These are phyloP conservation scores for Neurospora sp. DNA, from an alignment of 495 filamentous ascomycete species.

Conservation along the genomic window DNA sequence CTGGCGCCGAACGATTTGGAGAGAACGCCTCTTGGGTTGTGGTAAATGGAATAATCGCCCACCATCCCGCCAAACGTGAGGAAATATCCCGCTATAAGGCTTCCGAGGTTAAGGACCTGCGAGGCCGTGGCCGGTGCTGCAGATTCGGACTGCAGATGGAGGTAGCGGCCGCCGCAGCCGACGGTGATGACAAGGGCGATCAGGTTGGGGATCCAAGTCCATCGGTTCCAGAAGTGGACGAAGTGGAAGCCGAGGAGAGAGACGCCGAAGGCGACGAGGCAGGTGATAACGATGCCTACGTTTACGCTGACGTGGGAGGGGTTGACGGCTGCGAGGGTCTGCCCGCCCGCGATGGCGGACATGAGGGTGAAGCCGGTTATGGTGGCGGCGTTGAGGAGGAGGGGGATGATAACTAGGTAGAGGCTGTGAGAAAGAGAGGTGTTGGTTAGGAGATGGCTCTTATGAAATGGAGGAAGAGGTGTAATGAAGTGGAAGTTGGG, in stretches of 20 bases:
- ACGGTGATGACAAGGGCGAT: constrained; percentile 40
- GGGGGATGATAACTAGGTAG: constrained; percentile 29
- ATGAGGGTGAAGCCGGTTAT: constrained; percentile 35
- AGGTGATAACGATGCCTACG: constrained; percentile 42
- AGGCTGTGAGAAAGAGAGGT: constrained; percentile 8
- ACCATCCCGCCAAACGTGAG: constrained; percentile 34
- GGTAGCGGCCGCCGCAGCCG: constrained; percentile 36
- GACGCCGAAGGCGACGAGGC: constrained; percentile 35
- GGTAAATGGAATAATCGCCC: constrained; percentile 34
- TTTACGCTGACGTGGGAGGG: constrained; percentile 36
- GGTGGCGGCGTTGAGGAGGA: constrained; percentile 32
- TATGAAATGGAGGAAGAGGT: background rate
- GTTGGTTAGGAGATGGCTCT: background rate
- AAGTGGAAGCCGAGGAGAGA: constrained; percentile 43
- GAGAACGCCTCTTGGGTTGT: constrained; percentile 3
- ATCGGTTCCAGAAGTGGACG: constrained; percentile 45
- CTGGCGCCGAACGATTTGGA: constrained; percentile 6
- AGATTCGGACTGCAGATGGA: constrained; percentile 24
- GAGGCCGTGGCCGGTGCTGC: constrained; percentile 13
- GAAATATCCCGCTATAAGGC: constrained; percentile 34
- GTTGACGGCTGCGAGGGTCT: constrained; percentile 35
- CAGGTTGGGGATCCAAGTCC: constrained; percentile 46
- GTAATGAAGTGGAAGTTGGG: background rate
- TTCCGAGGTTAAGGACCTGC: constrained; percentile 22
- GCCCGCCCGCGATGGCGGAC: constrained; percentile 31